These are phyloP conservation scores for Polygonum aviculare DNA, from an alignment of 148 eudicot genomes.

Conservation along the genomic window DNA sequence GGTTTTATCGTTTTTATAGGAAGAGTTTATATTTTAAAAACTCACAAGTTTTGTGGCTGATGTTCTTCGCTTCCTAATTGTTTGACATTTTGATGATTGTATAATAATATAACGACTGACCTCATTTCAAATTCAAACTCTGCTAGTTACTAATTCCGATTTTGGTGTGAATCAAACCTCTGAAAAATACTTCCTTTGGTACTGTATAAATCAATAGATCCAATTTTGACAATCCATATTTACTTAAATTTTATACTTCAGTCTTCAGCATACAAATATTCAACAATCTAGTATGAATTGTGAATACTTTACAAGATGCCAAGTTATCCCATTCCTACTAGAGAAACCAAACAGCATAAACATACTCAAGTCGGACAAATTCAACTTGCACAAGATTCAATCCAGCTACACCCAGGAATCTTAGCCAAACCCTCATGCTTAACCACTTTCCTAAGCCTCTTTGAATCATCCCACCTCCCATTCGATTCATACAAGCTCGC, in stretches of 20 bases:
- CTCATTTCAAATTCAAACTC: not conserved
- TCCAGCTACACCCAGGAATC: constrained; percentile 72
- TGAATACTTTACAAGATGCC: too few relatives aligned
- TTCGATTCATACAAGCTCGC: constrained; percentile 58
- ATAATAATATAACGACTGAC: not conserved
- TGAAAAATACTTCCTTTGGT: not conserved
- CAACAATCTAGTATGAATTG: too few relatives aligned
- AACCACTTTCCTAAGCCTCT: constrained; percentile 35
- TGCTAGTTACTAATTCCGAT: not conserved
- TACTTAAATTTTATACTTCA: too few relatives aligned
- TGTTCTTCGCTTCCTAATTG: not conserved
- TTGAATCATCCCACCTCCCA: constrained; percentile 81
- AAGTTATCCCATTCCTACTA: too few relatives aligned
- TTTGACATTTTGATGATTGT: not conserved
- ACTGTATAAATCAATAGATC: not conserved
- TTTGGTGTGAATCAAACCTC: not conserved
- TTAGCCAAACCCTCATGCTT: constrained; percentile 31
- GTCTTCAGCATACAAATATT: too few relatives aligned
- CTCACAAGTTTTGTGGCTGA: not conserved
- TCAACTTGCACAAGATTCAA: constrained; percentile 16
- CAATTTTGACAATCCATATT: too few relatives aligned
- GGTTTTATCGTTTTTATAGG: not conserved
- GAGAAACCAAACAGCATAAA: too few relatives aligned
- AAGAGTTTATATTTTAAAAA: not conserved
- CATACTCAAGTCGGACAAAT: too few relatives aligned